A percentile compares a stretch with the other conserved stretches of the same genome.
phyloP scores from a whole-genome alignment of 2,329 filamentous ascomycete genomes.

The Endoconidiophora polonica region DNA sequence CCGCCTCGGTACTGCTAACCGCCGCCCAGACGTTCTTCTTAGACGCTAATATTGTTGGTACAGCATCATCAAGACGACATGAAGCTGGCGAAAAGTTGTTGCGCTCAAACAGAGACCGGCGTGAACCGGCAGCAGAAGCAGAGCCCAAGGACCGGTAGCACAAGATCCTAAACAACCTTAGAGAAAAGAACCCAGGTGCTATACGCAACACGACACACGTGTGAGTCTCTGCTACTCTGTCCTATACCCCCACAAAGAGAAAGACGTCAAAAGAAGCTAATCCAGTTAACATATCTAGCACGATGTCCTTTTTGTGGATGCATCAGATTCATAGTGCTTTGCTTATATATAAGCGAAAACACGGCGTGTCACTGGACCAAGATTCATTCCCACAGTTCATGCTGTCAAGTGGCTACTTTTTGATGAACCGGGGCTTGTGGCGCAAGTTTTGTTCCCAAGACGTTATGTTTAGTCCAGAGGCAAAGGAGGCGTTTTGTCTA shows the following conservation, averaged over 20 bases:
- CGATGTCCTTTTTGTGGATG: constrained; percentile 7
- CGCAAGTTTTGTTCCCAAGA: background rate
- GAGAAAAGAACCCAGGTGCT: background rate
- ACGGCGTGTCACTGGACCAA: background rate
- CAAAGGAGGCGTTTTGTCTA: background rate
- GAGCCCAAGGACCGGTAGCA: no score
- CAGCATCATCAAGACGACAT: no score
- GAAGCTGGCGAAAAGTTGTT: no score
- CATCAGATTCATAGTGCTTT: background rate
- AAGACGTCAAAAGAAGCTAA: background rate
- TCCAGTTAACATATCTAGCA: background rate
- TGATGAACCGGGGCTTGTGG: constrained; percentile 1
- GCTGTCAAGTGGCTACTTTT: background rate
- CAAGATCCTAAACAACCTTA: background rate
- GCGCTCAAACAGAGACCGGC: no score
- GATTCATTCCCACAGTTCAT: background rate
- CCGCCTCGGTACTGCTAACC: no score
- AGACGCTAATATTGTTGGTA: no score
- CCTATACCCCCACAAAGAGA: no score
- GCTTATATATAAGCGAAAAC: background rate
- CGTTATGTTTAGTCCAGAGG: background rate
- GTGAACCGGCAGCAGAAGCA: no score
- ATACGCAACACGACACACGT: constrained; percentile 2
- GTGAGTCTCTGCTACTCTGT: background rate
- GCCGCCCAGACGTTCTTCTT: no score